Percentiles rank a stretch among this genome's conserved stretches.
Evolutionary conservation across 805 yeast species (phyloP).

Genomic region (Kuraishia cidri): DNA sequence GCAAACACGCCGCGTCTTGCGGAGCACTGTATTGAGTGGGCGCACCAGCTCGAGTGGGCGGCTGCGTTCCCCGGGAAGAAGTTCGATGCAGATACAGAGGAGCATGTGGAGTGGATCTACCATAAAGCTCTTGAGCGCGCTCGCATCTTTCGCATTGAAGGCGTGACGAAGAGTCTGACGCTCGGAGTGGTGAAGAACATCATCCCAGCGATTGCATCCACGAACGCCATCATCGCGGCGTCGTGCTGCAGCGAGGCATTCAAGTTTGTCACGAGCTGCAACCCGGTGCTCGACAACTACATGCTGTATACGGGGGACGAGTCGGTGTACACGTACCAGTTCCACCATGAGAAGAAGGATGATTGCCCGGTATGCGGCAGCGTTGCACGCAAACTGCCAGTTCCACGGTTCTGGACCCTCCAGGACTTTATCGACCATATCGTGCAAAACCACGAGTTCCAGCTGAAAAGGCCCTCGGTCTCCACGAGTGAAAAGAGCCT

Average conservation of each 20-base stretch:
- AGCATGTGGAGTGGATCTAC: constrained; percentile 58
- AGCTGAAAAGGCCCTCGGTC: constrained; percentile 32
- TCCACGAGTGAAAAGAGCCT: constrained; percentile 27
- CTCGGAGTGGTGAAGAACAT: constrained; percentile 88
- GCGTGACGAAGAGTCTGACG: constrained; percentile 64
- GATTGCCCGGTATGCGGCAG: constrained; percentile 35
- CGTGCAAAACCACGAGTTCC: constrained; percentile 12
- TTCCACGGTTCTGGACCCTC: constrained; percentile 18
- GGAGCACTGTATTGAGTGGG: constrained; percentile 93
- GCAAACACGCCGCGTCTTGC: constrained; percentile 92
- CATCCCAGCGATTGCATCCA: constrained; percentile 90
- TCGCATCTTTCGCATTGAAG: constrained; percentile 52
- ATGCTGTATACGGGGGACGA: constrained; percentile 82
- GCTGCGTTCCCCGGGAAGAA: constrained; percentile 29
- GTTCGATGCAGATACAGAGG: constrained; percentile 63
- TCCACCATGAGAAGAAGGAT: constrained; percentile 24
- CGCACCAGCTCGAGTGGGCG: constrained; percentile 71
- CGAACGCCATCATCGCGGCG: constrained; percentile 89
- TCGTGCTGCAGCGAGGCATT: constrained; percentile 81
- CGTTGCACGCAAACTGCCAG: background rate
- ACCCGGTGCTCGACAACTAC: constrained; percentile 63
- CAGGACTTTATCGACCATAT: constrained; percentile 33
- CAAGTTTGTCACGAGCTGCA: constrained; percentile 64
- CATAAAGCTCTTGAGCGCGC: constrained; percentile 53
- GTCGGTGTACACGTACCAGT: constrained; percentile 33